These are phyloP conservation scores for Gnetum montanum DNA, from an alignment of 75 land plant genomes.

Conservation along the genomic window DNA sequence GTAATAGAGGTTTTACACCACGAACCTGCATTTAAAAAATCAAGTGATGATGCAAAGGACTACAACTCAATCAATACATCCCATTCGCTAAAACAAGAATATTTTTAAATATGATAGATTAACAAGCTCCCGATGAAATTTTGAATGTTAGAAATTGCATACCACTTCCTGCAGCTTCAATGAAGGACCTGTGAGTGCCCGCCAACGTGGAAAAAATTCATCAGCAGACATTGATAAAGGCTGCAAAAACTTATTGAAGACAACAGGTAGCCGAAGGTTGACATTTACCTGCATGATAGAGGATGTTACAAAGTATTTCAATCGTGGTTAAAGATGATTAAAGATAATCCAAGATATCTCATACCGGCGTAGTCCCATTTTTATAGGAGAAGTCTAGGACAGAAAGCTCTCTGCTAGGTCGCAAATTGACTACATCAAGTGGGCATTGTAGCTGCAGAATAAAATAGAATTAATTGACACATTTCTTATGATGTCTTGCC, in stretches of 20 bases:
- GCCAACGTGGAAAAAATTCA: constrained; percentile 90
- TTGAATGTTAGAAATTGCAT: constrained; percentile 5
- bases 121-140: too few species aligned
- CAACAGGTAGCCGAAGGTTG: constrained; percentile 78
- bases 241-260: constrained; percentile 82
- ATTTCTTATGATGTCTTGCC: too few species aligned
- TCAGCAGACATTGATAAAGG: constrained; percentile 56
- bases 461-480: neutral
- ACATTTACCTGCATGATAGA: constrained; percentile 58
- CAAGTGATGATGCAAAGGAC: too few species aligned
- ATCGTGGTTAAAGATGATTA: neutral
- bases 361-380: constrained; percentile 52
- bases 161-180: constrained; percentile 98
- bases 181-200: constrained; percentile 82
- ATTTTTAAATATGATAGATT: too few species aligned
- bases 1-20: constrained; percentile 76
- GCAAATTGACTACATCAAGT: constrained; percentile 72
- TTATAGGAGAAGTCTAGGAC: constrained; percentile 94
- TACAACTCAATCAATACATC: too few species aligned
- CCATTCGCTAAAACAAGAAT: too few species aligned
- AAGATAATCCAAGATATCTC: constrained; percentile 3
- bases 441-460: constrained; percentile 94
- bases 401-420: constrained; percentile 82
- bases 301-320: constrained; percentile 2
- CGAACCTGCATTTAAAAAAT: constrained; percentile 52